Conservation (phyloP, 345 rosid genomes). For the Rubroshorea leprosula region DNA sequence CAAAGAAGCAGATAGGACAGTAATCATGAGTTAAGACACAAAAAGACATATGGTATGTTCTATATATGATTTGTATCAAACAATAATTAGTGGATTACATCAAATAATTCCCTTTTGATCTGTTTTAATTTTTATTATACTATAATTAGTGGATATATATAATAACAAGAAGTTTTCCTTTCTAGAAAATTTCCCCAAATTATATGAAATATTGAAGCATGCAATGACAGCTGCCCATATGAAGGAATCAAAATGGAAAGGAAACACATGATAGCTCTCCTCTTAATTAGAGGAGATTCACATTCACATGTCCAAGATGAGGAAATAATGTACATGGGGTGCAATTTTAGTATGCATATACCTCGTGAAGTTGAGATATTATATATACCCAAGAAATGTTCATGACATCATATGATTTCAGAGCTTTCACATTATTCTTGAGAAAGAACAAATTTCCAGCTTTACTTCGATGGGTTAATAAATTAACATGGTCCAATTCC, state of each 20-base stretch:
- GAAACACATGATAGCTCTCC: not conserved
- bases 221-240: not conserved
- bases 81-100: constrained; percentile 14
- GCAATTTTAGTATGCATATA: not conserved
- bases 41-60: constrained; percentile 21
- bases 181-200: not conserved
- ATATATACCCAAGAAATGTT: not conserved
- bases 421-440: not conserved
- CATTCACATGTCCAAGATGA: too few relatives aligned
- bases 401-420: not conserved
- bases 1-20: too few relatives aligned
- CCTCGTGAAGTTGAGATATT: not conserved
- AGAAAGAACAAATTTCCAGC: not conserved
- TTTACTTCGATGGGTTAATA: not conserved
- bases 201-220: too few relatives aligned
- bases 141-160: constrained; percentile 23
- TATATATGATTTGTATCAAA: constrained; percentile 7
- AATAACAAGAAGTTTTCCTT: not conserved
- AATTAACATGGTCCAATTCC: too few relatives aligned
- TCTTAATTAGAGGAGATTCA: too few relatives aligned
- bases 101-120: constrained; percentile 29
- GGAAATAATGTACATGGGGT: not conserved
- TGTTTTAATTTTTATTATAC: too few relatives aligned
- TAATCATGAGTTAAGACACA: too few relatives aligned
- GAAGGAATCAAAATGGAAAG: not conserved